These are phyloP conservation scores for Puccinia brachypodii DNA, from an alignment of 1,284 basidiomycete genomes.

Conservation along the genomic window DNA sequence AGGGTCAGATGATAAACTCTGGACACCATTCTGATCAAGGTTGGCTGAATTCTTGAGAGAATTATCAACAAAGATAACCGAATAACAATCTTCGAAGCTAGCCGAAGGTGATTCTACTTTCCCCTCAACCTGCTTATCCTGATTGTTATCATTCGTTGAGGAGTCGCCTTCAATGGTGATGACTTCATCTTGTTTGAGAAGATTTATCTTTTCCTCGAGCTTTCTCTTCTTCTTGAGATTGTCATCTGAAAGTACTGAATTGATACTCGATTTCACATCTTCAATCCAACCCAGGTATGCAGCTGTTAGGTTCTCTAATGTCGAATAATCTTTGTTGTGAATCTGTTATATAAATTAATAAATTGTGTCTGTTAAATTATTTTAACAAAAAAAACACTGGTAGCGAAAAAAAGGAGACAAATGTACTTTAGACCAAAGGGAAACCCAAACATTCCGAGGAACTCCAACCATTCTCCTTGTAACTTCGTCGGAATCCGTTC, in stretches of 20 bases:
- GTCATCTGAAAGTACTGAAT: background rate
- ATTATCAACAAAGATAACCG: constrained; percentile 10
- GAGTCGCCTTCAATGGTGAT: background rate
- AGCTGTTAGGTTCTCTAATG: background rate
- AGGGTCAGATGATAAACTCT: background rate
- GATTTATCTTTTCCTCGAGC: background rate
- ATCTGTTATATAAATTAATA: background rate
- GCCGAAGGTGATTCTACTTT: background rate
- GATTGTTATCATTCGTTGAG: too few relatives aligned
- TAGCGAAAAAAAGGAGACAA: background rate
- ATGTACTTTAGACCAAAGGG: constrained; percentile 36
- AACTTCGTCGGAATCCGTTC: background rate
- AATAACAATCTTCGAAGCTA: background rate
- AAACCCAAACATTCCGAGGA: constrained; percentile 36
- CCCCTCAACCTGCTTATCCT: background rate
- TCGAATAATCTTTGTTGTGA: constrained; percentile 39
- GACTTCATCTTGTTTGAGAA: background rate
- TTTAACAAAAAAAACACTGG: background rate
- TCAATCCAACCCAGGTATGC: constrained; percentile 22
- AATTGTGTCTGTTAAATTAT: background rate
- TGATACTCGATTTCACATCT: constrained; percentile 3
- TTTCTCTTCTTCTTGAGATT: background rate
- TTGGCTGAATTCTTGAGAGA: background rate
- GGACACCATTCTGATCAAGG: background rate
- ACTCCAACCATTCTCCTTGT: background rate